Conservation (phyloP, 495 filamentous ascomycete genomes). For the Daldinia bambusicola region DNA sequence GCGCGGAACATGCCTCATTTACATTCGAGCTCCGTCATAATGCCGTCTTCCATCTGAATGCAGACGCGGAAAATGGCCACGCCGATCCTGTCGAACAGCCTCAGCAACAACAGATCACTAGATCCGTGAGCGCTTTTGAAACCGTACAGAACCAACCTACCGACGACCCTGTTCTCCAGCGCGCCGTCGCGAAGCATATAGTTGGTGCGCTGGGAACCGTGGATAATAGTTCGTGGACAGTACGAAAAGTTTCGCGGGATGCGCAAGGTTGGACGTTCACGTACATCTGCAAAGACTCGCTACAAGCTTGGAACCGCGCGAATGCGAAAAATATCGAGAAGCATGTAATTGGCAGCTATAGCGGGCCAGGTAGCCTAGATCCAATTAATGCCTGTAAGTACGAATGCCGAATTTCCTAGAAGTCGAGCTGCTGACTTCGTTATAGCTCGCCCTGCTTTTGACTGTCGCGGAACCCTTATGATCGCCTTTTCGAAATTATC, state of each 20-base stretch:
- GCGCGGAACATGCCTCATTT: slow-evolving; percentile 54
- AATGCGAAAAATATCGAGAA: slow-evolving; percentile 51
- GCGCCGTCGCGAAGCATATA: slow-evolving; percentile 55
- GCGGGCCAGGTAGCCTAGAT: slow-evolving; percentile 53
- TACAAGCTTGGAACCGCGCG: slow-evolving; percentile 57
- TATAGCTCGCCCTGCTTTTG: slow-evolving; percentile 60
- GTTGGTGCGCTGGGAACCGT: slow-evolving; percentile 49
- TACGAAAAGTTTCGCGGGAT: slow-evolving; percentile 52
- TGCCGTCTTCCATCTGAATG: slow-evolving; percentile 50
- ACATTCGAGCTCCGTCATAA: slow-evolving; percentile 54
- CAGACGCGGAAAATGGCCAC: slow-evolving; percentile 48
- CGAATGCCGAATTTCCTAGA: background rate
- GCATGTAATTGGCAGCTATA: slow-evolving; percentile 54
- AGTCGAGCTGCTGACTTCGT: slow-evolving; percentile 32
- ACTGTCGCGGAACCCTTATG: slow-evolving; percentile 58
- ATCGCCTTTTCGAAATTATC: slow-evolving; percentile 55
- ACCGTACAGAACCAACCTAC: slow-evolving; percentile 54
- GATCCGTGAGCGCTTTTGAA: slow-evolving; percentile 50
- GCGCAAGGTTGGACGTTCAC: slow-evolving; percentile 60
- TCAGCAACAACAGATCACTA: slow-evolving; percentile 34
- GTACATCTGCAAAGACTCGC: slow-evolving; percentile 61
- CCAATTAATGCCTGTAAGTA: slow-evolving; percentile 52
- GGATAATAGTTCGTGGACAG: slow-evolving; percentile 56
- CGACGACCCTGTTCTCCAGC: slow-evolving; percentile 57
- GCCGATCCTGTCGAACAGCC: slow-evolving; percentile 40